A percentile compares a stretch with the other conserved stretches of the same genome.
phyloP scores from a whole-genome alignment of 306 rosid genomes.

The Cucurbita ficifolia region DNA sequence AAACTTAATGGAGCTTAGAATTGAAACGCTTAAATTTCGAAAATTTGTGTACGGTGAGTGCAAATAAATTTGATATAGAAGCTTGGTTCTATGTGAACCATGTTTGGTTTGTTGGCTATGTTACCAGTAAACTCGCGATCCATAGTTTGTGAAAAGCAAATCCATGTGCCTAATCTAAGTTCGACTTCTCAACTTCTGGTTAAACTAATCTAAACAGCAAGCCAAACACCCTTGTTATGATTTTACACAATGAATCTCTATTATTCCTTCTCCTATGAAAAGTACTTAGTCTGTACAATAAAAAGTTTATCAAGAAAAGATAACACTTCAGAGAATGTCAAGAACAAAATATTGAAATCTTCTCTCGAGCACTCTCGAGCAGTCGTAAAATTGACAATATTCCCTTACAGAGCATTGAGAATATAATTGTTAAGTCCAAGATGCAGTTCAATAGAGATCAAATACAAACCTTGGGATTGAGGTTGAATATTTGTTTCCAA shows the following conservation, averaged over 20 bases:
- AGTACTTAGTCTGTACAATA: background rate
- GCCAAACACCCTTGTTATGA: background rate
- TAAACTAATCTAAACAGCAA: background rate
- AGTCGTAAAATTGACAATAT: background rate
- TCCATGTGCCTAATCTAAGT: background rate
- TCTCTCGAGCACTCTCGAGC: background rate
- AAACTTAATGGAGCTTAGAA: background rate
- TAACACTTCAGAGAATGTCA: background rate
- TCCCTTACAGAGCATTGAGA: background rate
- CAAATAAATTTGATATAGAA: background rate
- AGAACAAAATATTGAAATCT: background rate
- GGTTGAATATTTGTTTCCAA: conserved; percentile 20
- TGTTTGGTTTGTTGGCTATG: background rate
- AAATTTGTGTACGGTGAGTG: background rate
- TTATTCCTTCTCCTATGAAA: background rate
- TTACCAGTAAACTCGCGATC: background rate
- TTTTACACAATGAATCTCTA: background rate
- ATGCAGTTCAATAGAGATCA: background rate
- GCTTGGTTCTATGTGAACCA: background rate
- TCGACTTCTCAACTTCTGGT: background rate
- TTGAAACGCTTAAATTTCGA: background rate
- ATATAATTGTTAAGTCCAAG: background rate
- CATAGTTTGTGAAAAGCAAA: background rate
- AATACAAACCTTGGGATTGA: conserved; percentile 28
- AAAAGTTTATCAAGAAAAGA: background rate